phyloP scores from a whole-genome alignment of 1,284 basidiomycete genomes.

The Serendipita sp. region DNA sequence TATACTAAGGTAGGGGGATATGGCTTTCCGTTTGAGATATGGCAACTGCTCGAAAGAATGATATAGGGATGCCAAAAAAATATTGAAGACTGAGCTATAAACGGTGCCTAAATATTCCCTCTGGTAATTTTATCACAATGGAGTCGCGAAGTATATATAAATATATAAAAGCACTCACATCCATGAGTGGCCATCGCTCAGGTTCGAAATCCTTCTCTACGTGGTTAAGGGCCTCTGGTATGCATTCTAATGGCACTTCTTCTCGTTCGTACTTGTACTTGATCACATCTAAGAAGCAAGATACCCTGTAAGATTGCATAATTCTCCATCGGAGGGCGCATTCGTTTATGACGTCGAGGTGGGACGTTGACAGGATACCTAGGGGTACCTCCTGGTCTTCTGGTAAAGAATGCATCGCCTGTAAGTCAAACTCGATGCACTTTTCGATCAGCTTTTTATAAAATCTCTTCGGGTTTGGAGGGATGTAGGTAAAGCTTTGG shows the following conservation, averaged over 20 bases:
- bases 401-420: slow-evolving; percentile 78
- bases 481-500: slow-evolving; percentile 77
- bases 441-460: slow-evolving; percentile 76
- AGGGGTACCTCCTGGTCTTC: slow-evolving; percentile 94
- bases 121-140: slow-evolving; percentile 22
- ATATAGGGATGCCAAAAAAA: slow-evolving; percentile 76
- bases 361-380: slow-evolving; percentile 73
- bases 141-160: neutral
- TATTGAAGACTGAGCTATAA: slow-evolving; percentile 68
- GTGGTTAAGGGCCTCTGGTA: slow-evolving; percentile 73
- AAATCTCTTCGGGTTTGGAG: slow-evolving; percentile 72
- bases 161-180: slow-evolving; percentile 40
- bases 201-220: slow-evolving; percentile 60
- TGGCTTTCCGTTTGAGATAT: slow-evolving; percentile 51
- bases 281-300: slow-evolving; percentile 79
- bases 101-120: slow-evolving; percentile 48
- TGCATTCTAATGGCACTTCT: slow-evolving; percentile 86
- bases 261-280: slow-evolving; percentile 78
- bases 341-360: slow-evolving; percentile 75
- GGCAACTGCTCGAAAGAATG: slow-evolving; percentile 67
- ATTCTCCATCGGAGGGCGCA: slow-evolving; percentile 87
- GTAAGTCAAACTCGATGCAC: slow-evolving; percentile 77
- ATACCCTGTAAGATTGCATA: slow-evolving; percentile 59
- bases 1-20: slow-evolving; percentile 50
- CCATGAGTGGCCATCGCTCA: slow-evolving; percentile 66